Base-by-base conservation (phyloP, 176 grass and related monocot genomes). In the Zoysia pacifica region DNA sequence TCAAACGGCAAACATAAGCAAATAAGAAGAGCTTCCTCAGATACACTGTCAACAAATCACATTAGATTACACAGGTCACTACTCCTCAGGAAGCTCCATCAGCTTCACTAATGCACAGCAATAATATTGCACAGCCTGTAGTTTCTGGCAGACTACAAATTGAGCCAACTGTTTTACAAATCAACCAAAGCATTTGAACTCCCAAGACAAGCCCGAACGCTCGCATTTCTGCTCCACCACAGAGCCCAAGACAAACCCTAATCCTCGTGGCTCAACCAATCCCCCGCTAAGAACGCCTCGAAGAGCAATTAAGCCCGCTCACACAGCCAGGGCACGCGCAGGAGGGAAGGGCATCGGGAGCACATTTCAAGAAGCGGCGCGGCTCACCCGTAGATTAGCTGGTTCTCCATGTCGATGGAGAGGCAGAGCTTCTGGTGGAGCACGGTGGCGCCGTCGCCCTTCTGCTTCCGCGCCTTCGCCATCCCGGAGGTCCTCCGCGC, bases 381-480 rank as follows among this genome's bases (percentile, higher is more conserved):
- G 69, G 59, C 92, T 91, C 90, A 98, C 96, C 96, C 96, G 72
- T 91, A 91, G 69, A 98, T 85, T 81, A 83, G 87, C 82, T 79
- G 86, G 48, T 84, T 91, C 50, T 93, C 92, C 90, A 98, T 88
- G 77, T 98, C 92, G 90, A 98, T 78, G 74, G 96, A 98, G 86
- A 98, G 83, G 88, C 92, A 98, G 2, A 98, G 81, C 79, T 98
- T 98, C 86, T 98, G 96, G 88, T 98, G 96, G 48, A 89, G 87
- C 77, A 94, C 92, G 63, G 91, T 85, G 68, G 73, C 84, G 73
- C 89, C 90, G 38, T 92, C 93, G 73, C 74, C 82, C 93, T 92
- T 97, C 82, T 90, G 96, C 88, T 91, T 93, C 80, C 90, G 79
- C 77, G 96, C 92, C 82, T 93, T 98, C 67, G 96, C 96, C 96